These are phyloP conservation scores for Avena atlantica DNA, from an alignment of 176 grass and related monocot species.

Conservation along the genomic window DNA sequence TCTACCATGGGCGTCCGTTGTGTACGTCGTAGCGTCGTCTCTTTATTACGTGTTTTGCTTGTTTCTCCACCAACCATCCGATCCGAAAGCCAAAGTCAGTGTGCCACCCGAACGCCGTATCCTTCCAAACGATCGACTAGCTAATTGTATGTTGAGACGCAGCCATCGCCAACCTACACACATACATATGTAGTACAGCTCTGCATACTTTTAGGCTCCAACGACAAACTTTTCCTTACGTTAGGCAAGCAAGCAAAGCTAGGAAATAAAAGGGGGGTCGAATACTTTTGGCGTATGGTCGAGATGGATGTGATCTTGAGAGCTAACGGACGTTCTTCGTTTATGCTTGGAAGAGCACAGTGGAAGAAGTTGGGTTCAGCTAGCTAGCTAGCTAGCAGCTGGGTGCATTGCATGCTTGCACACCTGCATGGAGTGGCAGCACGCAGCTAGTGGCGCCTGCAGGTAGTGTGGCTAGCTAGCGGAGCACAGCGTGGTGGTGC, in stretches of 20 bases:
- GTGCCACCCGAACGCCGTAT: not conserved
- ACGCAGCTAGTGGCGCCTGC: not conserved
- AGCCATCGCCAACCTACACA: not conserved
- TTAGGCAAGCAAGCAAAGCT: constrained; percentile 11
- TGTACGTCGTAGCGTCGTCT: too few species aligned
- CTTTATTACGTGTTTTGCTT: too few species aligned
- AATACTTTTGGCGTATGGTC: not conserved
- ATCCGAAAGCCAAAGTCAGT: too few species aligned
- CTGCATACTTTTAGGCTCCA: not conserved
- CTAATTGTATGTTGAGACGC: not conserved
- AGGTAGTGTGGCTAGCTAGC: not conserved
- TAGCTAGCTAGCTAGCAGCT: too few species aligned
- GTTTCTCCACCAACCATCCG: too few species aligned
- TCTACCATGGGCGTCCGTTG: too few species aligned
- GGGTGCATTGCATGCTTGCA: too few species aligned
- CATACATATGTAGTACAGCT: too few species aligned
- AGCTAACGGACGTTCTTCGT: too few species aligned
- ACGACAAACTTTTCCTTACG: not conserved
- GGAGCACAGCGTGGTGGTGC: not conserved
- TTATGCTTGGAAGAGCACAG: too few species aligned
- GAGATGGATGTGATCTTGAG: too few species aligned
- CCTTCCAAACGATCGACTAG: not conserved
- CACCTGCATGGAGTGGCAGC: not conserved
- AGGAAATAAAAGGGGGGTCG: not conserved
- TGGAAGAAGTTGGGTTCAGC: too few species aligned